phyloP scores from a whole-genome alignment of 345 rosid genomes.

The Linum usitatissimum region DNA sequence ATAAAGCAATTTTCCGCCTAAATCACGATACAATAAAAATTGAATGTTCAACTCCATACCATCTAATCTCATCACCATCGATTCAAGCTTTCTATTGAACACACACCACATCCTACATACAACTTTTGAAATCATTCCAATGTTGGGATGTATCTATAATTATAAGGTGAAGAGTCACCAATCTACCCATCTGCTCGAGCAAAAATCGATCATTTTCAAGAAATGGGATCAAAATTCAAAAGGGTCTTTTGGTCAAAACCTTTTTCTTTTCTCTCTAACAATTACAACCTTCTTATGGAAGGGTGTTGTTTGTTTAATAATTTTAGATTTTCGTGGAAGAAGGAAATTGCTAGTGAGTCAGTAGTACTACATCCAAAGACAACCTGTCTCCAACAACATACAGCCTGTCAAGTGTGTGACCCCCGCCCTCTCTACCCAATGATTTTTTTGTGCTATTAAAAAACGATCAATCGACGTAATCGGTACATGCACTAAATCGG shows the following conservation, averaged over 20 bases:
- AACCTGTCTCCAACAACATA: slow-evolving; percentile 6
- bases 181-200: not conserved
- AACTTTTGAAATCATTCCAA: too few relatives aligned
- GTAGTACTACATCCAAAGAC: not conserved
- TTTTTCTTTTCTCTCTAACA: not conserved
- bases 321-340: not conserved
- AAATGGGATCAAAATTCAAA: not conserved
- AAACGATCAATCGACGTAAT: too few relatives aligned
- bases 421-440: not conserved
- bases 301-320: too few relatives aligned
- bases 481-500: too few relatives aligned
- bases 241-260: too few relatives aligned
- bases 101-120: too few relatives aligned
- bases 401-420: not conserved
- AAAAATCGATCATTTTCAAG: not conserved
- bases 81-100: too few relatives aligned
- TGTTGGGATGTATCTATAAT: too few relatives aligned
- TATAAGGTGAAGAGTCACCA: not conserved
- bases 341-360: not conserved
- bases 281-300: not conserved
- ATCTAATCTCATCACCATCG: too few relatives aligned
- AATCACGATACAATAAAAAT: too few relatives aligned
- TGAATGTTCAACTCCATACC: too few relatives aligned
- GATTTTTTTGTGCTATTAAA: not conserved
- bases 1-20: too few relatives aligned